These are phyloP conservation scores for Nitzschia inconspicua DNA, from an alignment of 108 stramenopile species.

Conservation along the genomic window DNA sequence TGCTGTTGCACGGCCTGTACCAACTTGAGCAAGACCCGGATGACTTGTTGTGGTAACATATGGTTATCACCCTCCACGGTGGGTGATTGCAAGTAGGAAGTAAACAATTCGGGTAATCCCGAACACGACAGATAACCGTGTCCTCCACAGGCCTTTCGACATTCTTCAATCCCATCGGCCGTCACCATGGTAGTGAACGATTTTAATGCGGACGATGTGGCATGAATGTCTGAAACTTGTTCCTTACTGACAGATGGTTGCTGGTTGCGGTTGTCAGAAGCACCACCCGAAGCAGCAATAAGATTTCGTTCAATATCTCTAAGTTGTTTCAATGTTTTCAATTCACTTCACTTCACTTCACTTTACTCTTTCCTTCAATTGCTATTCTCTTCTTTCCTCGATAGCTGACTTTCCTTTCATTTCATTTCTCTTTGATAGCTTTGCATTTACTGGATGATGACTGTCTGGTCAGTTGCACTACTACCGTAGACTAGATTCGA, in stretches of 20 bases:
- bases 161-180: constrained; percentile 94
- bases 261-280: no score
- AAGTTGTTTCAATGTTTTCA: no score
- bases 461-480: no score
- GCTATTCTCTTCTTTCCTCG: no score
- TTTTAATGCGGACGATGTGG: constrained; percentile 88
- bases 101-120: constrained; percentile 90
- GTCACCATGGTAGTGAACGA: constrained; percentile 87
- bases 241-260: constrained; percentile 60
- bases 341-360: no score
- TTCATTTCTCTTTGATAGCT: no score
- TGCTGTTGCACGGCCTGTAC: constrained; percentile 66
- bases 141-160: constrained; percentile 93
- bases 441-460: no score
- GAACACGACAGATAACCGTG: constrained; percentile 89
- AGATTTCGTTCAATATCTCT: no score
- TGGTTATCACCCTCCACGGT: constrained; percentile 94
- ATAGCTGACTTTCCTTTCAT: no score
- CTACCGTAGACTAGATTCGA: no score
- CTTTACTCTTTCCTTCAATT: no score
- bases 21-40: constrained; percentile 82
- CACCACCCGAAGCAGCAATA: no score
- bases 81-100: constrained; percentile 88
- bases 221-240: constrained; percentile 87
- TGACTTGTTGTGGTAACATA: constrained; percentile 89